A percentile compares a stretch with the other conserved stretches of the same genome.
Evolutionary conservation across 805 yeast species (phyloP).

Genomic region (Kuraishia cidri): DNA sequence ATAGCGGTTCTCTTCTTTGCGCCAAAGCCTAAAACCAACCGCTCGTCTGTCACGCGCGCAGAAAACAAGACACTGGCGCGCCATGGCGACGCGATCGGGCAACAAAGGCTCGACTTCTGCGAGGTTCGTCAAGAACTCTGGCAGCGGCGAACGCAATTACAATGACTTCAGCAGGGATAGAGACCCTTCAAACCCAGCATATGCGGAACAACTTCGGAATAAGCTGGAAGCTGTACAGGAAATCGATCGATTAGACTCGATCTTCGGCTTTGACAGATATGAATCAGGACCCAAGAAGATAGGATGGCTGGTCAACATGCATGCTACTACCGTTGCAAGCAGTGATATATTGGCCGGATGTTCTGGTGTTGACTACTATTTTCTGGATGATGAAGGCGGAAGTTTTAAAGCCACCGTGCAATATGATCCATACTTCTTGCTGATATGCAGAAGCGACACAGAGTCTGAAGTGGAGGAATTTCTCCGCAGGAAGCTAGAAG

Average conservation of each 20-base stretch:
- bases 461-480: conserved; percentile 84
- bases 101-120: conserved; percentile 15
- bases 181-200: not conserved
- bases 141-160: conserved; percentile 6
- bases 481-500: conserved; percentile 59
- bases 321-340: conserved; percentile 64
- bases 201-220: conserved; percentile 14
- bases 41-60: too few relatives aligned
- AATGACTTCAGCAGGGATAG: conserved; percentile 10
- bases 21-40: too few relatives aligned
- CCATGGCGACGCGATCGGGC: too few relatives aligned
- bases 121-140: conserved; percentile 15
- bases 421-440: conserved; percentile 81
- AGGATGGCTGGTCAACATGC: conserved; percentile 96
- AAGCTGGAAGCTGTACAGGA: conserved; percentile 46
- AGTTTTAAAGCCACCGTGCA: conserved; percentile 79
- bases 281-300: conserved; percentile 61
- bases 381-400: conserved; percentile 95
- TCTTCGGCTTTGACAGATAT: conserved; percentile 83
- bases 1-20: too few relatives aligned
- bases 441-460: conserved; percentile 50
- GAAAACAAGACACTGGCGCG: too few relatives aligned
- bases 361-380: conserved; percentile 91
- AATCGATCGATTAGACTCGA: conserved; percentile 61
- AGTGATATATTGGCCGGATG: conserved; percentile 55